These are phyloP conservation scores for Neurospora sp. DNA, from an alignment of 495 filamentous ascomycete species.

Conservation along the genomic window DNA sequence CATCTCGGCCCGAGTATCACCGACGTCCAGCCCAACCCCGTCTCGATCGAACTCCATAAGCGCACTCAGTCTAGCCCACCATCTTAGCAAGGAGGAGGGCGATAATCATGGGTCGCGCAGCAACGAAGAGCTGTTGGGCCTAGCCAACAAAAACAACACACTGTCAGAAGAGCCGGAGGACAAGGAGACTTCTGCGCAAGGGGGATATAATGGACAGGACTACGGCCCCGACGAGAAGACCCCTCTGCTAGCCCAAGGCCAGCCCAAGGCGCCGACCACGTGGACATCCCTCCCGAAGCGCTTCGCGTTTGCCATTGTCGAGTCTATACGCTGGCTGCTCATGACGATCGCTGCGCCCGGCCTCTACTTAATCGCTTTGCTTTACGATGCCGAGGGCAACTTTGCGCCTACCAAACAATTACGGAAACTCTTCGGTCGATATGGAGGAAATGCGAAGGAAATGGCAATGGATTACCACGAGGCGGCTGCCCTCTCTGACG, in stretches of 20 bases:
- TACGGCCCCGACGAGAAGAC: constrained; percentile 50
- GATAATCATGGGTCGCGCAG: constrained; percentile 2
- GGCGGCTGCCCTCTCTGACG: constrained; percentile 21
- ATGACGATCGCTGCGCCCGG: constrained; percentile 69
- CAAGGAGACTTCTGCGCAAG: constrained; percentile 1
- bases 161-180: constrained; percentile 22
- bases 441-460: constrained; percentile 25
- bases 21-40: constrained; percentile 43
- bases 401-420: constrained; percentile 63
- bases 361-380: constrained; percentile 66
- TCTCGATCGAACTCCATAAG: constrained; percentile 57
- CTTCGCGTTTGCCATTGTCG: constrained; percentile 45
- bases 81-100: constrained; percentile 32
- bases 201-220: constrained; percentile 5
- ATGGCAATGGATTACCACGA: constrained; percentile 29
- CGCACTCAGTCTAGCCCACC: constrained; percentile 35
- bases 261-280: constrained; percentile 19
- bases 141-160: constrained; percentile 25
- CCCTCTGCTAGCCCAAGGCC: constrained; percentile 41
- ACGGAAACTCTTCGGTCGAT: constrained; percentile 43
- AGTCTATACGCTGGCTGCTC: constrained; percentile 63
- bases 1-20: constrained; percentile 72
- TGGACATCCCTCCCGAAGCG: constrained; percentile 49
- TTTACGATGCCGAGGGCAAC: constrained; percentile 68
- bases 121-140: constrained; percentile 5